A percentile compares a stretch with the other conserved stretches of the same genome.
Conservation (phyloP, 2,329 filamentous ascomycete species). For the Thermothelomyces thermophilus region DNA sequence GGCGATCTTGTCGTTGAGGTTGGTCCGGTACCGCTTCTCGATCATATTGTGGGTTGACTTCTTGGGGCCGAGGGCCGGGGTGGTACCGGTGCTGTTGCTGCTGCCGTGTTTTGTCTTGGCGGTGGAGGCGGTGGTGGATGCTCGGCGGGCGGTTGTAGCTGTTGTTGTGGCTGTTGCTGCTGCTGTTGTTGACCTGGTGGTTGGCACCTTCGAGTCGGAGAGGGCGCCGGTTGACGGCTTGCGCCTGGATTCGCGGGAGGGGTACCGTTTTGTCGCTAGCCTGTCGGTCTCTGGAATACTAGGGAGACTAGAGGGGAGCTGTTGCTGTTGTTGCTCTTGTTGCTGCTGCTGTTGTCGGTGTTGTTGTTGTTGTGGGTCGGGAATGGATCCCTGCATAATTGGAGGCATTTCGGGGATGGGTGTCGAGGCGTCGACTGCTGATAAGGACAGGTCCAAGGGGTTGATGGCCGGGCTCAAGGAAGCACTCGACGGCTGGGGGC, state of each 20-base stretch:
- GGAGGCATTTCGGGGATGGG: constrained; percentile 26
- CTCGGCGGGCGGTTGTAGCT: constrained; percentile 10
- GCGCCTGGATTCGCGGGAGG: constrained; percentile 29
- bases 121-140: background rate
- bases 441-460: constrained; percentile 29
- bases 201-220: constrained; percentile 17
- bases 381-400: constrained; percentile 14
- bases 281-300: too few relatives aligned
- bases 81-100: constrained; percentile 3
- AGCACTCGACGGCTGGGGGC: constrained; percentile 21
- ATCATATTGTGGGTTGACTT: constrained; percentile 83
- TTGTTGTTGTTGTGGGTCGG: constrained; percentile 7
- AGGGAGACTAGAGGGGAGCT: too few relatives aligned
- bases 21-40: constrained; percentile 77
- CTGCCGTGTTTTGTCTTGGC: background rate
- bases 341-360: too few relatives aligned
- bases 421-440: constrained; percentile 22
- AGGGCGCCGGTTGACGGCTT: constrained; percentile 25
- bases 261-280: constrained; percentile 25
- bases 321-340: too few relatives aligned
- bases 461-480: constrained; percentile 32
- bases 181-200: constrained; percentile 6
- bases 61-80: constrained; percentile 39
- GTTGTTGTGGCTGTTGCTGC: constrained; percentile 15
- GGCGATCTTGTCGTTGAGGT: constrained; percentile 77